phyloP scores from a whole-genome alignment of 2,329 filamentous ascomycete species.

The Diaporthe capsici region DNA sequence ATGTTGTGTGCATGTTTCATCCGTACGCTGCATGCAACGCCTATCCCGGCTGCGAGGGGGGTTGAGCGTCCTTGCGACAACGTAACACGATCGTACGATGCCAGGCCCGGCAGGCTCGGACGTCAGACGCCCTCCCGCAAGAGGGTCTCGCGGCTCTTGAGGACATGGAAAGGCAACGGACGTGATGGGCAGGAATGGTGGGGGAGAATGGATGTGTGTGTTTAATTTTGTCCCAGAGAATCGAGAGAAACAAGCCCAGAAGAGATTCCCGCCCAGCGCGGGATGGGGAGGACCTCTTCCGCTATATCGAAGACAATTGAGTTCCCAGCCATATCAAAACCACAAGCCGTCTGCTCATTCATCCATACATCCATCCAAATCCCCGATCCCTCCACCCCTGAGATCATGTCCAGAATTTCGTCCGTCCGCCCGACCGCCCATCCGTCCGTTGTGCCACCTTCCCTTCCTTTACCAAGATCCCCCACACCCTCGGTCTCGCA shows the following conservation, averaged over 20 bases:
- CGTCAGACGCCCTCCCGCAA: background rate
- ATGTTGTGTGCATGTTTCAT: conserved; percentile 16
- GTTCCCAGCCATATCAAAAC: conserved; percentile 25
- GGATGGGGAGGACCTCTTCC: background rate
- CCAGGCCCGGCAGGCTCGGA: background rate
- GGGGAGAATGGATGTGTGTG: background rate
- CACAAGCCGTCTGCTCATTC: conserved; percentile 14
- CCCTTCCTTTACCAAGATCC: conserved; percentile 13
- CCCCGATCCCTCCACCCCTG: background rate
- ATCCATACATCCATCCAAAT: conserved; percentile 17
- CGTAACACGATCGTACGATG: conserved; percentile 10
- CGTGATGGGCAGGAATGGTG: background rate
- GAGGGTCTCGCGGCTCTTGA: conserved; percentile 44
- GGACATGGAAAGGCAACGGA: no score
- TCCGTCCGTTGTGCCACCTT: conserved; percentile 14
- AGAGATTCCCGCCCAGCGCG: background rate
- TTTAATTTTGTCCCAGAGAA: conserved; percentile 29
- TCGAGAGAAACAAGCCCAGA: conserved; percentile 28
- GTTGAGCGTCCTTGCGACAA: background rate
- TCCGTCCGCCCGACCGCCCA: background rate
- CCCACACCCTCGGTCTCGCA: conserved; percentile 3
- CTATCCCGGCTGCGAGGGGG: background rate
- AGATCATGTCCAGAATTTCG: conserved; percentile 15
- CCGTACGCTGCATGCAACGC: conserved; percentile 9
- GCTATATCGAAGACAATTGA: conserved; percentile 32